Evolutionary conservation across 768 basidiomycete species (phyloP), one percentile per base, ranked within the genome.

Genomic region (Lentinula lateritia): DNA sequence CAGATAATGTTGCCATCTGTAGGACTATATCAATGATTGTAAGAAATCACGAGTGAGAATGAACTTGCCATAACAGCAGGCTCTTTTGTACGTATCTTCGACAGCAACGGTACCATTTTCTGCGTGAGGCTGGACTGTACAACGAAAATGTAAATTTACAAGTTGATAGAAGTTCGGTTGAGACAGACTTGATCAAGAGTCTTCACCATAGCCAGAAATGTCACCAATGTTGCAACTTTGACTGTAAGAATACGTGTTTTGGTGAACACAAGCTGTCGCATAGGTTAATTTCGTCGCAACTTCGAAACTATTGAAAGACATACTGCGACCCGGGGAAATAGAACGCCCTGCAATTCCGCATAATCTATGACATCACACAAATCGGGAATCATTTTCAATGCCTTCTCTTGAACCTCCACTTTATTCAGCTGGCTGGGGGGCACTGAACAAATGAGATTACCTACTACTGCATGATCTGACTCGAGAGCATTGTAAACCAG

Each of bases 401-500:
- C 96, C 63, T 88, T 86, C 73, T 98, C 96, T 80, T 97, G 93
- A 10, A 98, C 91, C 90, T 92, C 45, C 16, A 52, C 20, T 58
- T 62, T n/a, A 64, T 52, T 55, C 43, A 65, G 56, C 52, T 34
- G 50, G 52, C 62, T 7, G 52, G 42, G 23, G 34, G 18, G 34
- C 10, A 62, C 13, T 38, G 16, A 6, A 16, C 39, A 2, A 63
- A 6, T 1, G 32, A 20, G 7, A 43, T 54, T 46, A 67, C 81
- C 63, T 67, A 92, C 91, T 58, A 88, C 74, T 1, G 90, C 83
- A 75, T 97, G 94, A 54, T 98, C 97, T n/a, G 92, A 92, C 64
- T 98, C 97, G 53, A 99, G 78, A 1, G 97, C 94, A 70, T 93
- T 92, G 71, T 99, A 99, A 16, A 99, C 91, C 42, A 99, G 80